These are phyloP conservation scores for Aphanocladium album DNA, from an alignment of 2,329 filamentous ascomycete species.

Conservation along the genomic window DNA sequence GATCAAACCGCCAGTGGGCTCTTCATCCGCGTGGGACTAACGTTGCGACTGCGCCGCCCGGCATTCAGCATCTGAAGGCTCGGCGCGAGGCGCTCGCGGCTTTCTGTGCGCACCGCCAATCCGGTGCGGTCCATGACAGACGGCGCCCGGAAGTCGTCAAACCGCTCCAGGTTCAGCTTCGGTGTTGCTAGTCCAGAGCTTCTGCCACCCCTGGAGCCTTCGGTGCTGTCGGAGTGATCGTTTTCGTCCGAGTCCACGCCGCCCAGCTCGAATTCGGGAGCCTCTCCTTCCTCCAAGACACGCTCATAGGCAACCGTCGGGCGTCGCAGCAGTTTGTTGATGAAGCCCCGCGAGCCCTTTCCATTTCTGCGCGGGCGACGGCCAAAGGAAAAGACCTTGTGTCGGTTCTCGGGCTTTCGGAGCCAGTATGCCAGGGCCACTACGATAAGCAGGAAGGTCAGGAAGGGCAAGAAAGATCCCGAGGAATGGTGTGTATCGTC, in stretches of 20 bases:
- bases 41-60: conserved; percentile 52
- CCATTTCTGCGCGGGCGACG: conserved; percentile 34
- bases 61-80: conserved; percentile 50
- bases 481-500: conserved; percentile 63
- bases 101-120: conserved; percentile 77
- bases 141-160: conserved; percentile 39
- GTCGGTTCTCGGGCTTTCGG: conserved; percentile 70
- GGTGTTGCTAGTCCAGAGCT: conserved; percentile 66
- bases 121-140: conserved; percentile 62
- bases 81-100: conserved; percentile 68
- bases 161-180: conserved; percentile 49
- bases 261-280: conserved; percentile 71
- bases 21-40: conserved; percentile 55
- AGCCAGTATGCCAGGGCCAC: conserved; percentile 66
- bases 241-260: conserved; percentile 60
- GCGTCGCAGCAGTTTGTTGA: conserved; percentile 62
- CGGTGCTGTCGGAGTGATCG: conserved; percentile 58
- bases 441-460: conserved; percentile 62
- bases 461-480: conserved; percentile 56
- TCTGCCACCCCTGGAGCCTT: conserved; percentile 50
- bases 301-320: conserved; percentile 65
- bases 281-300: conserved; percentile 75
- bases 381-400: conserved; percentile 24
- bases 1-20: conserved; percentile 43
- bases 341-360: conserved; percentile 42